A percentile compares a stretch with the other conserved stretches of the same genome.
Evolutionary conservation across 1,284 basidiomycete species (phyloP).

Genomic region (Fomitopsis palustris): DNA sequence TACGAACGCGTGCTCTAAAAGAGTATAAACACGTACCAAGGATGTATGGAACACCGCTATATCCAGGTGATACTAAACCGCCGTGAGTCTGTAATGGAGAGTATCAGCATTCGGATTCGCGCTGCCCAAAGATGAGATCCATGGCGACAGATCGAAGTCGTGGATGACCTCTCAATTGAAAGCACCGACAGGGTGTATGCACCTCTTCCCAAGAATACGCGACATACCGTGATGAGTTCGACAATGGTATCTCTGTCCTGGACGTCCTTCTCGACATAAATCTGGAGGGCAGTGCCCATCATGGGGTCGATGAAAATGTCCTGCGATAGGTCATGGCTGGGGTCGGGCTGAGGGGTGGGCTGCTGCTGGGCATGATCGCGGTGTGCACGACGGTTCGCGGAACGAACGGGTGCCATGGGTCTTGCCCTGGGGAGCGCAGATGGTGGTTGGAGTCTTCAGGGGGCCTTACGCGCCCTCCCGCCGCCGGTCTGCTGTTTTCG

Average conservation of each 20-base stretch:
- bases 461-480: slow-evolving; percentile 15
- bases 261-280: slow-evolving; percentile 80
- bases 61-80: slow-evolving; percentile 64
- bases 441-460: slow-evolving; percentile 39
- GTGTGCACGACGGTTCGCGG: slow-evolving; percentile 48
- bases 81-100: slow-evolving; percentile 60
- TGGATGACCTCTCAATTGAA: neutral
- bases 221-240: slow-evolving; percentile 59
- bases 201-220: neutral
- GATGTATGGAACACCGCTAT: slow-evolving; percentile 73
- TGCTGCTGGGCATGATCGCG: slow-evolving; percentile 28
- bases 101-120: neutral
- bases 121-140: neutral
- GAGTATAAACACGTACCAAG: slow-evolving; percentile 48
- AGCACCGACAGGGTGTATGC: neutral
- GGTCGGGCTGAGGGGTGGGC: slow-evolving; percentile 15
- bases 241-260: slow-evolving; percentile 59
- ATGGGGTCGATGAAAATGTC: slow-evolving; percentile 73
- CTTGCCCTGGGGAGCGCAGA: slow-evolving; percentile 41
- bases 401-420: slow-evolving; percentile 76
- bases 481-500: neutral
- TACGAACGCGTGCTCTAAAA: neutral
- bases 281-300: slow-evolving; percentile 66
- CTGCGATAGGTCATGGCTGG: slow-evolving; percentile 26
- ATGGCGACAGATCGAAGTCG: neutral